phyloP scores from a whole-genome alignment of 1,284 basidiomycete species.

The Chiua sp. region DNA sequence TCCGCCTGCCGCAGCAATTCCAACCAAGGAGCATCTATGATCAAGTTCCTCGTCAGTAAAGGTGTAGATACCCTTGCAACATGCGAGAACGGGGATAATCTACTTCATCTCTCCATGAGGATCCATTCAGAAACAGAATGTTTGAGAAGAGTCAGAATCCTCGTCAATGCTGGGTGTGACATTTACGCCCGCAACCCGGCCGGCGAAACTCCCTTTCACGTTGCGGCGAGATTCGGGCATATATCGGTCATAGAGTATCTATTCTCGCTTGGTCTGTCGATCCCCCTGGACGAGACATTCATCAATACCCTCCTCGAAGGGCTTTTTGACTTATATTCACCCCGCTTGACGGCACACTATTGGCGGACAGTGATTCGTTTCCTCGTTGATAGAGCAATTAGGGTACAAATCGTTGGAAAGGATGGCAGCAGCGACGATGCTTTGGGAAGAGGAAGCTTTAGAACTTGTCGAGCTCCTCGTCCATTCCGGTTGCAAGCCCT shows the following conservation, averaged over 20 bases:
- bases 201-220: not conserved
- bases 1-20: not conserved
- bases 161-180: slow-evolving; percentile 15
- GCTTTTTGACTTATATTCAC: no score
- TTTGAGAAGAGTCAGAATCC: not conserved
- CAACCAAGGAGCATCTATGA: not conserved
- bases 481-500: not conserved
- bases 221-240: not conserved
- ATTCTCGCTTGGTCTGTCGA: not conserved
- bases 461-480: not conserved
- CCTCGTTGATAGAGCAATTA: slow-evolving; percentile 7
- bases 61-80: not conserved
- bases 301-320: no score
- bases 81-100: not conserved
- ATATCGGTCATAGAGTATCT: slow-evolving; percentile 12
- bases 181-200: not conserved
- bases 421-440: not conserved
- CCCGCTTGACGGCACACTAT: no score
- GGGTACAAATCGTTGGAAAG: not conserved
- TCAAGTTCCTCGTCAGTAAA: slow-evolving; percentile 10
- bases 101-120: slow-evolving; percentile 4
- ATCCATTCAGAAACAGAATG: not conserved
- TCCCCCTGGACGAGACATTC: not conserved
- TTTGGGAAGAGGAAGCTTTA: not conserved
- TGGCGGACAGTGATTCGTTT: not conserved